A percentile compares a stretch with the other conserved stretches of the same genome.
phyloP scores from a whole-genome alignment of 768 basidiomycete genomes.

The Melanogaster broomeanus region DNA sequence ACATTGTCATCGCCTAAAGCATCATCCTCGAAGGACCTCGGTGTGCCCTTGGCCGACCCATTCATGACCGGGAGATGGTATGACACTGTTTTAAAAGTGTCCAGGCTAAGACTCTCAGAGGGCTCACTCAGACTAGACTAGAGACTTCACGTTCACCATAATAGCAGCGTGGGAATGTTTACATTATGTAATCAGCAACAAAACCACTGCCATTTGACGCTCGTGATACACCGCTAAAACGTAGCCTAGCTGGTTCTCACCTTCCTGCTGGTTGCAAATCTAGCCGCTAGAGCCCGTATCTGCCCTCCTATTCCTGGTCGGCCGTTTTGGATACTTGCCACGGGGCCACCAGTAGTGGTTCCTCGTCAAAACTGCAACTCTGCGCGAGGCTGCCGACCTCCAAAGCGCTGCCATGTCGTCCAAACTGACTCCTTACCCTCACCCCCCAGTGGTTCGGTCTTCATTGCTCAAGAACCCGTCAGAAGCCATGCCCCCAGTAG shows the following conservation, averaged over 20 bases:
- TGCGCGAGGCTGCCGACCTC: constrained; percentile 14
- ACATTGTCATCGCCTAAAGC: not conserved
- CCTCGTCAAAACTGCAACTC: constrained; percentile 8
- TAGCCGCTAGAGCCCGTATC: constrained; percentile 7
- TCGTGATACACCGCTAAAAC: constrained; percentile 32
- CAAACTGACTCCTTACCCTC: constrained; percentile 51
- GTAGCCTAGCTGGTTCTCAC: constrained; percentile 25
- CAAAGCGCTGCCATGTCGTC: constrained; percentile 55
- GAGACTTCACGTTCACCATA: not conserved
- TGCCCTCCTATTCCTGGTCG: constrained; percentile 15
- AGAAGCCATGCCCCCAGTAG: constrained; percentile 67
- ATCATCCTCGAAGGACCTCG: not conserved
- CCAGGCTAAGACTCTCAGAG: too few species aligned
- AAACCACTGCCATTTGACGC: constrained; percentile 24
- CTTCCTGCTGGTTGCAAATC: constrained; percentile 19
- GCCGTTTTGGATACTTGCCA: constrained; percentile 10
- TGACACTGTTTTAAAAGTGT: not conserved
- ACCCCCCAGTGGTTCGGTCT: constrained; percentile 54
- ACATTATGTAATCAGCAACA: constrained; percentile 29
- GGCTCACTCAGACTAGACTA: too few species aligned
- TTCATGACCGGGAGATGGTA: constrained; percentile 7
- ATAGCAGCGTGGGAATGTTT: constrained; percentile 21
- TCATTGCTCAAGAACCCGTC: constrained; percentile 62
- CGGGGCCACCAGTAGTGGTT: constrained; percentile 10
- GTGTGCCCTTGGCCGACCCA: constrained; percentile 1